phyloP scores from a whole-genome alignment of 179 eudicot genomes.

The Gypsophila paniculata region DNA sequence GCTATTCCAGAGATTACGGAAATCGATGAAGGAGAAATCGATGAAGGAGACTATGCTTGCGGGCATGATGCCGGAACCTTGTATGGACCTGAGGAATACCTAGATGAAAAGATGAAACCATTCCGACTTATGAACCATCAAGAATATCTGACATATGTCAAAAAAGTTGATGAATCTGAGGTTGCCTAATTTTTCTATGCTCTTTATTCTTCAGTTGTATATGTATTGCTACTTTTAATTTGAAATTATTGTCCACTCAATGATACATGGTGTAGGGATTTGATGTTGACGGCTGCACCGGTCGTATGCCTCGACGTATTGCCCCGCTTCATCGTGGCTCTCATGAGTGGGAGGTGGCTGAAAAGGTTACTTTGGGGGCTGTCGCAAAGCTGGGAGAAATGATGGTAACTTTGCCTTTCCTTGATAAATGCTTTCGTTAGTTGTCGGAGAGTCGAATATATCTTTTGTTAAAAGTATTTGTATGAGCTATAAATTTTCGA shows the following conservation, averaged over 20 bases:
- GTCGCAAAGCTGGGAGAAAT: neutral
- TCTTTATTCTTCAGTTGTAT: neutral
- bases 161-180: neutral
- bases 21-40: neutral
- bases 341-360: neutral
- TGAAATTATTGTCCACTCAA: too few relatives aligned
- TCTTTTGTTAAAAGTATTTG: too few relatives aligned
- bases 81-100: neutral
- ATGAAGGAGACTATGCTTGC: neutral
- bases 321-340: neutral
- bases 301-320: neutral
- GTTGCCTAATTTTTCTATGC: neutral
- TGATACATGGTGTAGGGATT: neutral
- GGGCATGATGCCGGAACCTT: neutral
- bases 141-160: neutral
- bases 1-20: neutral
- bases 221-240: neutral
- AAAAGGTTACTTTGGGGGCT: neutral
- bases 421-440: too few relatives aligned
- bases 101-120: neutral
- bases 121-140: neutral
- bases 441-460: too few relatives aligned
- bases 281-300: neutral
- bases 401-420: constrained; percentile 1
- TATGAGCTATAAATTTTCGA: too few relatives aligned